A percentile compares a stretch with the other conserved stretches of the same genome.
These are phyloP conservation scores for Curvularia sp. DNA, from an alignment of 2,329 filamentous ascomycete genomes.

Conservation along the genomic window DNA sequence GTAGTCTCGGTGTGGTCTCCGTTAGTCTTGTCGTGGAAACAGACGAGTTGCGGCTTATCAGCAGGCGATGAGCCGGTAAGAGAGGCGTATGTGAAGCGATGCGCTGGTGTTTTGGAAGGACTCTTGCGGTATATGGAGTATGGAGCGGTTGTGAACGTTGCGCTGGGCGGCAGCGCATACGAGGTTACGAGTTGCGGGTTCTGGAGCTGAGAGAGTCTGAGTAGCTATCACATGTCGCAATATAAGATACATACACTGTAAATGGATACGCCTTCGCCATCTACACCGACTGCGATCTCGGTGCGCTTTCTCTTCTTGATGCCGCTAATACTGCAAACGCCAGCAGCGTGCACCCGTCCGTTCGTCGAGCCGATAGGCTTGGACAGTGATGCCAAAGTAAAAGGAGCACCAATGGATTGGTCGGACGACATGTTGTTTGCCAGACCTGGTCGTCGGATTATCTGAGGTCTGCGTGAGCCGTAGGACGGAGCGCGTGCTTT, in stretches of 20 bases:
- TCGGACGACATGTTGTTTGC: conserved; percentile 47
- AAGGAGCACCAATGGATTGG: conserved; percentile 48
- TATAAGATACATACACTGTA: conserved; percentile 62
- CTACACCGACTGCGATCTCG: conserved; percentile 66
- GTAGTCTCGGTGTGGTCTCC: conserved; percentile 45
- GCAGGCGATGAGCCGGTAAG: conserved; percentile 55
- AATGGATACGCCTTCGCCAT: conserved; percentile 68
- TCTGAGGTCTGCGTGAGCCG: conserved; percentile 35
- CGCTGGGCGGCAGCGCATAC: conserved; percentile 67
- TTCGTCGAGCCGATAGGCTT: conserved; percentile 52
- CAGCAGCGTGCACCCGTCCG: conserved; percentile 52
- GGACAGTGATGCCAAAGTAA: conserved; percentile 55
- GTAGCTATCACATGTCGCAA: conserved; percentile 11
- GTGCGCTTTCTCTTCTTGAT: conserved; percentile 68
- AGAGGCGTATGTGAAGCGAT: conserved; percentile 65
- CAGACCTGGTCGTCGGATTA: conserved; percentile 28
- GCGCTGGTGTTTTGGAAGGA: conserved; percentile 52
- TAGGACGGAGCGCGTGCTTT: conserved; percentile 26
- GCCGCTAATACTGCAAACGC: conserved; percentile 63
- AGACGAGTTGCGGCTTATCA: conserved; percentile 60
- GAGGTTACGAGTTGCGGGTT: conserved; percentile 66
- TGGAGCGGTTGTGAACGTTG: conserved; percentile 64
- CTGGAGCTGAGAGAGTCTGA: conserved; percentile 59
- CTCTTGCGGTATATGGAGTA: conserved; percentile 64
- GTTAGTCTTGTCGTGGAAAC: conserved; percentile 60